Evolutionary conservation across 2,329 filamentous ascomycete species (phyloP).

Genomic region (Lomentospora prolificans): DNA sequence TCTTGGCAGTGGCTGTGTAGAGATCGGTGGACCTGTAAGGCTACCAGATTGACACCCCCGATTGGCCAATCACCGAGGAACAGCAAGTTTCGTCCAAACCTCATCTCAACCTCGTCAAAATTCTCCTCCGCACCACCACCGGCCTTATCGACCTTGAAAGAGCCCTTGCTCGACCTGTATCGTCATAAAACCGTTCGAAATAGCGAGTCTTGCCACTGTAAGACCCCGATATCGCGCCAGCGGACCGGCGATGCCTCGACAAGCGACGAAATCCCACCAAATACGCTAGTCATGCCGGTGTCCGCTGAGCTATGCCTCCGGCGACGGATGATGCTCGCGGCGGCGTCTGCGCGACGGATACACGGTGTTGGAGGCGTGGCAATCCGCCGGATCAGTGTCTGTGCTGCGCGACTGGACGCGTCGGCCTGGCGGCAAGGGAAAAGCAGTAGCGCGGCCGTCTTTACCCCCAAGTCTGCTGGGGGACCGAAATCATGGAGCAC

Average conservation of each 20-base stretch:
- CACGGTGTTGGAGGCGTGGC: background rate
- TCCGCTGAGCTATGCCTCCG: background rate
- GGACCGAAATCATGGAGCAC: background rate
- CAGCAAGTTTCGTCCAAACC: background rate
- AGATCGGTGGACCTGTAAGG: conserved; percentile 2
- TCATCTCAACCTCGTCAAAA: background rate
- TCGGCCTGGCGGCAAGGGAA: background rate
- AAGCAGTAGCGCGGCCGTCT: background rate
- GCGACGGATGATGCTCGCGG: background rate
- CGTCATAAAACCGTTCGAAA: background rate
- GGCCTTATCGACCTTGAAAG: background rate
- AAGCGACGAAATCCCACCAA: background rate
- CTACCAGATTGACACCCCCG: background rate
- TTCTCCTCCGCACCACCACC: background rate
- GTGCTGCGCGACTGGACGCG: background rate
- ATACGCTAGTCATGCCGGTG: background rate
- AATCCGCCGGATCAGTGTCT: background rate
- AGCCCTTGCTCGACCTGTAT: background rate
- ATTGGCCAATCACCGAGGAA: background rate
- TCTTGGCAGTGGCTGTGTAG: conserved; percentile 4
- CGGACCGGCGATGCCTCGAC: background rate
- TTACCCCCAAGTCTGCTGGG: background rate
- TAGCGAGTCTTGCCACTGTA: background rate
- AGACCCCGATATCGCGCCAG: background rate
- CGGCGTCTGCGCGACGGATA: background rate